Evolutionary conservation across 2,329 filamentous ascomycete species (phyloP), one percentile per base, ranked within the genome.

Genomic region (Aurifilum marmelostoma): DNA sequence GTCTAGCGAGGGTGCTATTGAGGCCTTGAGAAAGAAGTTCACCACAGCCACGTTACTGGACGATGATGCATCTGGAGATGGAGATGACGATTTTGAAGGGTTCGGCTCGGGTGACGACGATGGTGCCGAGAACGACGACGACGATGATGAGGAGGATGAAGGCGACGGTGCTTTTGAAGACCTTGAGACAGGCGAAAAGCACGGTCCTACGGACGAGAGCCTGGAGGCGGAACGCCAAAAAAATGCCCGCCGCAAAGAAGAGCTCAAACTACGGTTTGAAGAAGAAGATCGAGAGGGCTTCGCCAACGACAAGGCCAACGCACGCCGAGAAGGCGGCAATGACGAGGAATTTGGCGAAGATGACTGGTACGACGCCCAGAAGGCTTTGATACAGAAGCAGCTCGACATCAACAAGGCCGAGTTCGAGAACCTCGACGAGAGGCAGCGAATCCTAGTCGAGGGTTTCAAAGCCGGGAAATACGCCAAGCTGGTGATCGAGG

Each of bases 251-350:
- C 87, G 92, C 73, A 99, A 99, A 80, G 96, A 97, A 80, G 96
- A 99, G 78, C 87, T 99, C 66, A 97, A 93, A 77, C 84, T 97
- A 65, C 89, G 97, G 1, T 99, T 99, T 76, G 96, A 99, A 76
- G 94, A 98, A 79, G 96, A 99, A 83, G 96, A 99, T 77, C 88
- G 93, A n/a, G 96, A 99, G 77, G 96, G 96, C 0, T 94, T 97
- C 77, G 89, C 92, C 75, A 97, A 97, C 76, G 93, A 96, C 80
- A 97, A 97, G 77, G 90, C 92, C 37, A 88, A 90, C 64, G 91
- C 91, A 14, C 87, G 91, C 47, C 85, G 88, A 72, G 91, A 93
- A 73, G 89, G 87, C 39, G 90, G 86, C 43, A 85, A 86, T 3
- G 84, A 89, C 7, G 89, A 95, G 66, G 91, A 97, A 76, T 98